These are phyloP conservation scores for Casuarina cunninghamiana DNA, from an alignment of 306 rosid genomes.

Conservation along the genomic window DNA sequence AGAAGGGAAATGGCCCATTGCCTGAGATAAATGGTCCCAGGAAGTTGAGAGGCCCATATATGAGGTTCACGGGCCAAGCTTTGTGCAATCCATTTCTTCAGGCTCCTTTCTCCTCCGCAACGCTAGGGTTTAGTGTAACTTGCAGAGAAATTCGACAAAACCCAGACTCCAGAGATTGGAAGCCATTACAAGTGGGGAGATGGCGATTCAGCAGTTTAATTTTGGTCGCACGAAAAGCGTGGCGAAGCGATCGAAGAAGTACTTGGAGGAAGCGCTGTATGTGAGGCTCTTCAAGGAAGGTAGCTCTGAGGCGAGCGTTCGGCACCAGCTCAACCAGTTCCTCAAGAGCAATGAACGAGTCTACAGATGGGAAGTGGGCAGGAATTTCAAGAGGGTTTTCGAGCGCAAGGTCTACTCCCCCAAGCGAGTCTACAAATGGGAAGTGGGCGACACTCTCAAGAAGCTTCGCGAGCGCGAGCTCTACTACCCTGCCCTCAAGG, in stretches of 20 bases:
- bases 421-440: constrained; percentile 94
- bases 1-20: too few relatives aligned
- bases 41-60: not conserved
- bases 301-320: constrained; percentile 52
- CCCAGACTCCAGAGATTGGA: constrained; percentile 11
- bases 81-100: not conserved
- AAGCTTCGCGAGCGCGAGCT: constrained; percentile 82
- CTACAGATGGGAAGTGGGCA: constrained; percentile 95
- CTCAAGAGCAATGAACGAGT: constrained; percentile 67
- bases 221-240: constrained; percentile 61
- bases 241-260: constrained; percentile 65
- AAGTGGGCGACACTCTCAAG: constrained; percentile 80
- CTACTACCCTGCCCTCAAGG: constrained; percentile 85
- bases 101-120: not conserved
- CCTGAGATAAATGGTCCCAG: too few relatives aligned
- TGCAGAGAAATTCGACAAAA: not conserved
- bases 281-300: constrained; percentile 73
- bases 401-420: constrained; percentile 64
- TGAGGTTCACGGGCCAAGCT: not conserved
- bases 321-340: constrained; percentile 67
- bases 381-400: constrained; percentile 83
- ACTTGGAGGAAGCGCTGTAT: constrained; percentile 80
- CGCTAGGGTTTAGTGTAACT: constrained; percentile 32
- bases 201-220: constrained; percentile 58
- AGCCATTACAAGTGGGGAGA: constrained; percentile 15